phyloP scores from a whole-genome alignment of 257 asterid genomes.

The Gardenia jasminoides region DNA sequence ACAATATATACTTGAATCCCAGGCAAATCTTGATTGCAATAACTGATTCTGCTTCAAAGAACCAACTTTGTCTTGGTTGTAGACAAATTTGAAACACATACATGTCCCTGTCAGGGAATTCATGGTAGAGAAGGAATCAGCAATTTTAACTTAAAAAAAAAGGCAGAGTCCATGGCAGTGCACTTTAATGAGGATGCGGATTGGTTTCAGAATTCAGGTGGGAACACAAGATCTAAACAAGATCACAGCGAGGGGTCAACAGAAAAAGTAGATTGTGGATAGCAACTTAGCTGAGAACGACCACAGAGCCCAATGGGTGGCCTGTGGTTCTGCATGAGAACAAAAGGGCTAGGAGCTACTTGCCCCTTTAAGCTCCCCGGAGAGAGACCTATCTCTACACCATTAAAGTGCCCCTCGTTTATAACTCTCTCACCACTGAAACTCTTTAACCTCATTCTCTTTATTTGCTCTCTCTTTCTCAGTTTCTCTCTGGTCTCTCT shows the following conservation, averaged over 20 bases:
- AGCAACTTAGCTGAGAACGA: conserved; percentile 36
- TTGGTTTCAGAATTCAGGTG: conserved; percentile 30
- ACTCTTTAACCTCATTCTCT: conserved; percentile 18
- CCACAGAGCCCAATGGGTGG: conserved; percentile 30
- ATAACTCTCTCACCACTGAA: conserved; percentile 10
- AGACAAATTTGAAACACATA: background rate
- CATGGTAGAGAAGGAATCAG: conserved; percentile 10
- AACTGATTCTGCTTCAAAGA: background rate
- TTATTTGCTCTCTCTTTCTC: conserved; percentile 1
- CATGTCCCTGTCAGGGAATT: conserved; percentile 5
- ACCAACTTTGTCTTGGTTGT: background rate
- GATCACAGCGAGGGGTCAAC: conserved; percentile 30
- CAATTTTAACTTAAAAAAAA: background rate
- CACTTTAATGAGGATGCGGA: conserved; percentile 12
- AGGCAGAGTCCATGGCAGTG: background rate
- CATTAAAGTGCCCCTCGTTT: conserved; percentile 27
- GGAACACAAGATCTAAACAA: conserved; percentile 35
- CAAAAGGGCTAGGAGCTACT: conserved; percentile 25
- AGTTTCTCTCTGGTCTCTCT: background rate
- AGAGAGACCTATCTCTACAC: conserved; percentile 24
- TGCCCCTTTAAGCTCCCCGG: conserved; percentile 23
- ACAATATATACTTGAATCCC: background rate
- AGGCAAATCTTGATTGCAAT: background rate
- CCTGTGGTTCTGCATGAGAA: conserved; percentile 27
- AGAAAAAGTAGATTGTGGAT: conserved; percentile 26